Conservation (phyloP, 495 filamentous ascomycete species). For the Penicillium egyptiacum region DNA sequence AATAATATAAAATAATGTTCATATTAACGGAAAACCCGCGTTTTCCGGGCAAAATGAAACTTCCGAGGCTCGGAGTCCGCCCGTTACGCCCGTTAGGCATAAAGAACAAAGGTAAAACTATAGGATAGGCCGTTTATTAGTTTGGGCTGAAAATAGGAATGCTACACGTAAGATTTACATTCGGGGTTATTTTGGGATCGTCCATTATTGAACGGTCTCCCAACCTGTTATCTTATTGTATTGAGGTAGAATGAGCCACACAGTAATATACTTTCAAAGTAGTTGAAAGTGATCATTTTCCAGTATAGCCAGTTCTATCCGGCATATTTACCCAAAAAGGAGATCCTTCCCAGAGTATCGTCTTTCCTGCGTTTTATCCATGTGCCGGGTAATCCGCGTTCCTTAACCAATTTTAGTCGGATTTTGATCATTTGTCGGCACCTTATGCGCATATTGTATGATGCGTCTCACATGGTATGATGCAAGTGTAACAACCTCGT, state of each 20-base stretch:
- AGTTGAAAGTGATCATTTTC: no score
- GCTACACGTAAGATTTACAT: background rate
- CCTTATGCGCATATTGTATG: background rate
- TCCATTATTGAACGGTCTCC: background rate
- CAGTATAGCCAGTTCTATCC: no score
- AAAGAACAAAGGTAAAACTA: background rate
- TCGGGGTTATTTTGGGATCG: slow-evolving; percentile 5
- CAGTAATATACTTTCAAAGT: no score
- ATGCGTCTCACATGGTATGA: background rate
- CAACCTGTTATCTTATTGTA: background rate
- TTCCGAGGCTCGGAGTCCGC: slow-evolving; percentile 7
- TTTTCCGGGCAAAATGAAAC: background rate
- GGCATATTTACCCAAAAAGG: no score
- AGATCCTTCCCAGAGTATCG: no score
- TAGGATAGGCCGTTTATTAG: background rate
- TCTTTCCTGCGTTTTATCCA: background rate
- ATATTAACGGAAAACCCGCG: background rate
- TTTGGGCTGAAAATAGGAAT: background rate
- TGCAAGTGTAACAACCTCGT: background rate
- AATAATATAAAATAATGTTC: background rate
- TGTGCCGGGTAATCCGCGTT: background rate
- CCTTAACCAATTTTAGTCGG: background rate
- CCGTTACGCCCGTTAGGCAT: background rate
- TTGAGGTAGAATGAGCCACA: no score
- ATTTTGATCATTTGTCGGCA: background rate